These are phyloP conservation scores for Hylodesmum podocarpum DNA, from an alignment of 306 rosid species.

Conservation along the genomic window DNA sequence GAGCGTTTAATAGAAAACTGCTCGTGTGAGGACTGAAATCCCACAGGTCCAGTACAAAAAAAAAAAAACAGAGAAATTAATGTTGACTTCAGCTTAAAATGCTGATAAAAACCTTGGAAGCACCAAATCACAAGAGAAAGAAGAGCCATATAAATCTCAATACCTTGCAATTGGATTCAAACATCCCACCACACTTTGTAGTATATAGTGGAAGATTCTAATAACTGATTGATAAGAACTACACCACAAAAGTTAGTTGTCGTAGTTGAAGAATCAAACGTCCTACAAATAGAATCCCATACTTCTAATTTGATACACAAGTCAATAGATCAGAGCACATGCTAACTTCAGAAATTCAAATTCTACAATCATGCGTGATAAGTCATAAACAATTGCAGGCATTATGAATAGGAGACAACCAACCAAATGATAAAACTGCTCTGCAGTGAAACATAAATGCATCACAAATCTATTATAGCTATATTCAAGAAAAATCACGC, in stretches of 20 bases:
- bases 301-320: too few relatives aligned
- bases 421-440: not conserved
- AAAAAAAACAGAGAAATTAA: not conserved
- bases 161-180: too few relatives aligned
- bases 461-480: not conserved
- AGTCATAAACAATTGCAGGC: not conserved
- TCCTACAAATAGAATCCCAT: too few relatives aligned
- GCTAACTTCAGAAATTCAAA: not conserved
- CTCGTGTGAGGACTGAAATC: not conserved
- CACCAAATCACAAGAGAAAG: too few relatives aligned
- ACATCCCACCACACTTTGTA: too few relatives aligned
- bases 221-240: too few relatives aligned
- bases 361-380: not conserved
- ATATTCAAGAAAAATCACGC: not conserved
- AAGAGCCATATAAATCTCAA: too few relatives aligned
- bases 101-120: too few relatives aligned
- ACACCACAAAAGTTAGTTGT: too few relatives aligned
- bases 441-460: not conserved
- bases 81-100: not conserved
- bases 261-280: too few relatives aligned
- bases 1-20: not conserved
- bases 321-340: too few relatives aligned
- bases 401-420: not conserved
- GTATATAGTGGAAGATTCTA: too few relatives aligned
- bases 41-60: not conserved